Base-by-base conservation (phyloP, 2,329 filamentous ascomycete genomes). In the Sporothrix globosa region DNA sequence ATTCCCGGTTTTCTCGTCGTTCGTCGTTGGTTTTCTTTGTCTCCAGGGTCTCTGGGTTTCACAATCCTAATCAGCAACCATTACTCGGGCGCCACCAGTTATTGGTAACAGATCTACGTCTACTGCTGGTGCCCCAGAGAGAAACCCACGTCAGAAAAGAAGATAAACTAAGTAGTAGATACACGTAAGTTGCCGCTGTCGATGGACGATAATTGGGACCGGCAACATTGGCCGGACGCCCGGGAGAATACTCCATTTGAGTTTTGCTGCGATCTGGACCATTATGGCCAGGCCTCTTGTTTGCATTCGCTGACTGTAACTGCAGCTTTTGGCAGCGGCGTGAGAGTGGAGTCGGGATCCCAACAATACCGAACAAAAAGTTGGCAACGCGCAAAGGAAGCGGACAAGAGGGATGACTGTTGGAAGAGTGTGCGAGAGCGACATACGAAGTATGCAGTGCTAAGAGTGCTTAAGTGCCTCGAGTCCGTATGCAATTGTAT, bases 321-420 rank as follows among this genome's bases (percentile, higher is more conserved):
- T 44, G 56, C n/a, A n/a, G 44, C 56, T 61, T 61, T 44, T 61
- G 30, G 34, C 11, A 11, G 56, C 11, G 11, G 13, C 34, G 54
- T 4, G 1, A 14, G 10, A 13, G n/a, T 11, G 9, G 50, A 27
- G 50, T 21, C 19, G 44, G 13, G 2, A 41, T 11, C 11, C 19
- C 54, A n/a, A 61, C 34, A 2, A 46, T 44, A n/a, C n/a, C 44
- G 58, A 44, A 44, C 34, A 34, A 63, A 63, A 63, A 46, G 39
- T 63, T 63, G 58, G 58, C 58, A 63, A 11, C 21, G 41, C 39
- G n/a, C n/a, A 44, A 27, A 46, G 58, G 39, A 4, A 46, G 27
- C 34, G 58, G n/a, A 5, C 44, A 21, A 63, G 58, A 63, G 21
- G 39, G 58, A 63, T 61, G 56, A 60, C 56, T 60, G 56, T 19